Conservation (phyloP, 352 stramenopile genomes). For the Phytophthora cryptogea region DNA sequence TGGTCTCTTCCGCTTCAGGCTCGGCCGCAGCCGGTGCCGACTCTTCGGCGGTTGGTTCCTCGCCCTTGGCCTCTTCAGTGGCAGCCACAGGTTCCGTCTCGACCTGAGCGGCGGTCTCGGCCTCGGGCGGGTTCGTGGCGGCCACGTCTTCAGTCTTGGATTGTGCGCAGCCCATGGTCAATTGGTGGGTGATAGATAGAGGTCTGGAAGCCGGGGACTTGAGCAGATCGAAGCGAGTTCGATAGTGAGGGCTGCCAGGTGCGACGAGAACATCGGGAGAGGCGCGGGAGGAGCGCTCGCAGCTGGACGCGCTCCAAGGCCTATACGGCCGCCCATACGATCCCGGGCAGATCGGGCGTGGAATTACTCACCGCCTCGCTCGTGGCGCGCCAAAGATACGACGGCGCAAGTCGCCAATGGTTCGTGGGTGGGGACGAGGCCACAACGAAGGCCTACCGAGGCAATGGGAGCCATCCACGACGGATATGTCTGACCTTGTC, state of each 20-base stretch:
- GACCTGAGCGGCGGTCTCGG: slow-evolving; percentile 9
- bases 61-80: slow-evolving; percentile 5
- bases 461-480: neutral
- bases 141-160: slow-evolving; percentile 61
- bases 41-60: slow-evolving; percentile 11
- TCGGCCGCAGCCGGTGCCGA: slow-evolving; percentile 12
- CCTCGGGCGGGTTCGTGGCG: slow-evolving; percentile 18
- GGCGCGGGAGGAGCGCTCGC: slow-evolving; percentile 4
- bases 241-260: slow-evolving; percentile 29
- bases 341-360: slow-evolving; percentile 1
- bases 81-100: slow-evolving; percentile 17
- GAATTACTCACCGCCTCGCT: slow-evolving; percentile 15
- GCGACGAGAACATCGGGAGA: slow-evolving; percentile 9
- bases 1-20: slow-evolving; percentile 17
- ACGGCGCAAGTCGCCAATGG: slow-evolving; percentile 10
- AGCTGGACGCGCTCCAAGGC: slow-evolving; percentile 23
- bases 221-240: slow-evolving; percentile 33
- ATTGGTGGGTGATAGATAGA: slow-evolving; percentile 15
- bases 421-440: slow-evolving; percentile 18
- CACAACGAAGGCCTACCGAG: slow-evolving; percentile 2
- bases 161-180: slow-evolving; percentile 76
- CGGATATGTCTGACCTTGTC: no score
- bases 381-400: slow-evolving; percentile 23
- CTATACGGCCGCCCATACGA: slow-evolving; percentile 16
- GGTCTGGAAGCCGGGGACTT: slow-evolving; percentile 20